Evolutionary conservation across 495 filamentous ascomycete genomes (phyloP).

Genomic region (Penicillium soppii): DNA sequence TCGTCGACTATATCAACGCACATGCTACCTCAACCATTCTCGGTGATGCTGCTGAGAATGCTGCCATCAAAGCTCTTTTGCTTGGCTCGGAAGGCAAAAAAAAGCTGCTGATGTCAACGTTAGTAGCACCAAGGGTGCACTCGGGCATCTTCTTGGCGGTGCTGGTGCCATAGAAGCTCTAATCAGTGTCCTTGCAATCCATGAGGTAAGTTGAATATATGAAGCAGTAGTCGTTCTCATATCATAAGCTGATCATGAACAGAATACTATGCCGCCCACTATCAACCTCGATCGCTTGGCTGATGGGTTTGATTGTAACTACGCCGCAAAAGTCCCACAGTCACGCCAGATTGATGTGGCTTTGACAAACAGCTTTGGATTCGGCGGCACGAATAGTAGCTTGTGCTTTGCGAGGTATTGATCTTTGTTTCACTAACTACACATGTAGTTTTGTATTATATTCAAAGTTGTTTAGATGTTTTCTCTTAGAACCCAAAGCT

Average conservation of each 20-base stretch:
- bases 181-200: slow-evolving; percentile 75
- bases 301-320: slow-evolving; percentile 80
- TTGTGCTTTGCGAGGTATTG: slow-evolving; percentile 65
- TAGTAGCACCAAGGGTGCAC: slow-evolving; percentile 90
- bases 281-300: slow-evolving; percentile 72
- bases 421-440: neutral
- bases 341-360: slow-evolving; percentile 68
- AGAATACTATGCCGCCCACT: slow-evolving; percentile 85
- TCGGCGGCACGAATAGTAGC: slow-evolving; percentile 93
- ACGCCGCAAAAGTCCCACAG: slow-evolving; percentile 72
- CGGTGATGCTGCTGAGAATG: slow-evolving; percentile 86
- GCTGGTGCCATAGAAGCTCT: slow-evolving; percentile 87
- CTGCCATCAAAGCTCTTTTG: slow-evolving; percentile 76
- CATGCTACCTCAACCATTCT: slow-evolving; percentile 86
- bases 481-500: neutral
- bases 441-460: slow-evolving; percentile 15
- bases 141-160: slow-evolving; percentile 89
- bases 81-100: slow-evolving; percentile 65
- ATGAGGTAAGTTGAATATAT: slow-evolving; percentile 57
- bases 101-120: slow-evolving; percentile 70
- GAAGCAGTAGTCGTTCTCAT: neutral
- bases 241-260: slow-evolving; percentile 19
- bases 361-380: slow-evolving; percentile 95
- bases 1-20: slow-evolving; percentile 92
- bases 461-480: slow-evolving; percentile 4